Base-by-base conservation (phyloP, 2,329 filamentous ascomycete genomes). In the Fusarium odoratissimum region DNA sequence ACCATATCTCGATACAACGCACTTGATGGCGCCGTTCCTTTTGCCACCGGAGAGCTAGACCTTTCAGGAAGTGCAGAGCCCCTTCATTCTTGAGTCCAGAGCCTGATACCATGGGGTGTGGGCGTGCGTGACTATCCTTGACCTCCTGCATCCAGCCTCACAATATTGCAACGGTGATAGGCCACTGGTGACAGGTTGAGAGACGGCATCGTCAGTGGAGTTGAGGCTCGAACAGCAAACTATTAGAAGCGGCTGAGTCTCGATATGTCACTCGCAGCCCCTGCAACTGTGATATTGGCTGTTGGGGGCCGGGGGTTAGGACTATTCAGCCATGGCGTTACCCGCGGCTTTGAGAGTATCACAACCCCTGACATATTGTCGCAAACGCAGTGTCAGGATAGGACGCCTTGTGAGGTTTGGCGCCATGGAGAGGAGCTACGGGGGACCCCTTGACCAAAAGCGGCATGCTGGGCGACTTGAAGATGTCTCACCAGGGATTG, bases 121-220 rank as follows among this genome's bases (percentile, higher is more conserved):
- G n/a, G n/a, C 46, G 56, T 42, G 58, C 71, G 72, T 75, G 72
- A 69, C 38, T 71, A 28, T 63, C 67, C 37, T 28, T n/a, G 49
- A 41, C 42, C 61, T 73, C 69, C 55, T 71, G 54, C 61, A 58
- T 73, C 11, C 69, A 74, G 65, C 69, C 72, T 75, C 65, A 44
- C 42, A 30, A 61, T 67, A 45, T 16, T 31, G 21, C 28, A 16
- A 46, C 31, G 16, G 38, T 72, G 64, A 72, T 75, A 73, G 56
- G 72, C 21, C 40, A 2, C 16, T 38, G 37, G 19, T 21, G 19
- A 46, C 40, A 49, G 9, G n/a, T 35, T 40, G 13, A 41, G 33
- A 52, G 19, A 58, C 65, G 52, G 69, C 28, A 54, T 67, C 9
- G 44, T 69, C 60, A 49, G 60, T 61, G 14, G 48, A 17, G 40